Conservation (phyloP, 1,284 basidiomycete species). For the Mrakiaceae sp. region DNA sequence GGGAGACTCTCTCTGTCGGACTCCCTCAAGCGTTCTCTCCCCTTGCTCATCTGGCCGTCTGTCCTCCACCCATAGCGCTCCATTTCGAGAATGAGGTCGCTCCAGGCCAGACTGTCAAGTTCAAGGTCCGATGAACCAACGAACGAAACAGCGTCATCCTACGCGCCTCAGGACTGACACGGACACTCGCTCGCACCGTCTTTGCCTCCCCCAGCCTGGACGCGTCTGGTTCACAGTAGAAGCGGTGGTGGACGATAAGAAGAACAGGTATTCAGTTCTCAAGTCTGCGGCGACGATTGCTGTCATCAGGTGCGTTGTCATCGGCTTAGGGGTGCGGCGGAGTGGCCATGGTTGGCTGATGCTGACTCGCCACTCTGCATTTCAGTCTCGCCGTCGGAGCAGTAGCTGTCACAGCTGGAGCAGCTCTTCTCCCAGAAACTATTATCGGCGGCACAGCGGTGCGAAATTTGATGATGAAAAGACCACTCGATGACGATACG, state of each 20-base stretch:
- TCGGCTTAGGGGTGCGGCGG: not conserved
- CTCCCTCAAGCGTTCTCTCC: too few species aligned
- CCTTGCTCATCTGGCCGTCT: not conserved
- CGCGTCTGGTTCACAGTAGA: conserved; percentile 32
- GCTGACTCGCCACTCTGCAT: not conserved
- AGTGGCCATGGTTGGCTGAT: not conserved
- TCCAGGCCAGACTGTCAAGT: conserved; percentile 30
- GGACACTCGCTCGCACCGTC: not conserved
- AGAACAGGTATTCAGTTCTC: conserved; percentile 7
- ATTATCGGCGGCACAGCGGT: too few species aligned
- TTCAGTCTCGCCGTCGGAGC: conserved; percentile 5
- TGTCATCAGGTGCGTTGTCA: conserved; percentile 10
- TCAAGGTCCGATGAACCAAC: conserved; percentile 21
- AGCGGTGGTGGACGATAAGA: conserved; percentile 15
- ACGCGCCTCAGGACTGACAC: not conserved
- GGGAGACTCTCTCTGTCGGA: not conserved
- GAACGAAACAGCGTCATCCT: too few species aligned
- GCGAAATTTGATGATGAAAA: too few species aligned
- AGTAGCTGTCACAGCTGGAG: conserved; percentile 10
- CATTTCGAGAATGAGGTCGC: conserved; percentile 29
- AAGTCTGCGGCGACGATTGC: conserved; percentile 12
- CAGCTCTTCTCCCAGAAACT: conserved; percentile 7
- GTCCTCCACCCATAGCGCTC: conserved; percentile 25
- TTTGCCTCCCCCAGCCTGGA: conserved; percentile 24
- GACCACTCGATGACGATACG: not conserved